These are phyloP conservation scores for Malus fusca DNA, from an alignment of 306 rosid genomes.

Conservation along the genomic window DNA sequence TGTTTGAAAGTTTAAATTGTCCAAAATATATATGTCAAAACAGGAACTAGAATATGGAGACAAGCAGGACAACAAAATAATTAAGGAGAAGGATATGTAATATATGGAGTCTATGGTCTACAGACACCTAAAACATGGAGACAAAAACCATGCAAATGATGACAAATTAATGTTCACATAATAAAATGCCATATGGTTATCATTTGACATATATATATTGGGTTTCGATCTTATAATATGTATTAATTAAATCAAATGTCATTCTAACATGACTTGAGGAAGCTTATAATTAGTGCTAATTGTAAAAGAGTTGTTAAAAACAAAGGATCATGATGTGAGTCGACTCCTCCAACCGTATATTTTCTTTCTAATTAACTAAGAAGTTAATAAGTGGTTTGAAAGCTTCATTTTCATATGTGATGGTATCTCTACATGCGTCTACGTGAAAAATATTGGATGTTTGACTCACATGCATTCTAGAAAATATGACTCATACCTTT, in stretches of 20 bases:
- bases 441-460: background rate
- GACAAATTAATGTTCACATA: constrained; percentile 1
- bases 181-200: background rate
- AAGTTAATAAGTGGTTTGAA: background rate
- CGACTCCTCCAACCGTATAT: background rate
- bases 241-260: background rate
- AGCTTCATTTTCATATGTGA: constrained; percentile 18
- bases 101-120: background rate
- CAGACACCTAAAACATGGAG: background rate
- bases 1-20: too few species aligned
- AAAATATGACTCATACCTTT: background rate
- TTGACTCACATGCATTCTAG: background rate
- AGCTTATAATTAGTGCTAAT: background rate
- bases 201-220: background rate
- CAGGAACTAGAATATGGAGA: too few species aligned
- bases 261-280: background rate
- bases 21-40: too few species aligned
- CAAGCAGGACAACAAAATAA: background rate
- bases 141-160: background rate
- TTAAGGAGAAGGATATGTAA: background rate
- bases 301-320: background rate
- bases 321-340: background rate
- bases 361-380: background rate
- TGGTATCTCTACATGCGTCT: constrained; percentile 2
- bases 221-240: background rate